phyloP scores from a whole-genome alignment of 75 land plant species.

The Cunninghamia lanceolata region DNA sequence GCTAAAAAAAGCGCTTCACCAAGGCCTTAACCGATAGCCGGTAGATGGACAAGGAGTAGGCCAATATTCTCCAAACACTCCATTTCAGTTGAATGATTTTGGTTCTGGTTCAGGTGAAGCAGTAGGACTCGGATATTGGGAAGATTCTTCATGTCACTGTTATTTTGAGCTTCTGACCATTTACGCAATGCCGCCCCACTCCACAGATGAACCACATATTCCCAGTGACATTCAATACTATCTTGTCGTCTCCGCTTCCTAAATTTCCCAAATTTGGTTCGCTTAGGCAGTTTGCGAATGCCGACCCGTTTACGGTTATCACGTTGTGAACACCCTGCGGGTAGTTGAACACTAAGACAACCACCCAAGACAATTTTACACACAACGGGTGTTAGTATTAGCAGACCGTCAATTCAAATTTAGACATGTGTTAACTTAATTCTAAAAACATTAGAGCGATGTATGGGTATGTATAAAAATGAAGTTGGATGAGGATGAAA shows the following conservation, averaged over 20 bases:
- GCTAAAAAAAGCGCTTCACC: no score
- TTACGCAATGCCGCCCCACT: conserved; percentile 11
- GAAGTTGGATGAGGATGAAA: background rate
- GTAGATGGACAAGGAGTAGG: no score
- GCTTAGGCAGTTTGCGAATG: conserved; percentile 10
- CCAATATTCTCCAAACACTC: no score
- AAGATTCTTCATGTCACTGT: background rate
- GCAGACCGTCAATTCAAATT: background rate
- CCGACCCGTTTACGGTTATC: conserved; percentile 11
- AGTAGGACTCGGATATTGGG: background rate
- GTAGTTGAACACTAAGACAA: conserved; percentile 17
- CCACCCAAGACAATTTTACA: background rate
- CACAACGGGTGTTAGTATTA: background rate
- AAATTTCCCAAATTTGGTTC: background rate
- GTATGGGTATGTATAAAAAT: background rate
- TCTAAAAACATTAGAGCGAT: no score
- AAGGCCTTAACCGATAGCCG: no score
- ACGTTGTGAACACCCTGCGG: conserved; percentile 1
- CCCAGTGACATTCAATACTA: background rate
- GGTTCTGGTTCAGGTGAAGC: background rate
- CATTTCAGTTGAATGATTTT: background rate
- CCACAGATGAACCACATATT: conserved; percentile 13
- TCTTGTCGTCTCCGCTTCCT: background rate
- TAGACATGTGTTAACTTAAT: no score
- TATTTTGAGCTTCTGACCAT: conserved; percentile 13